phyloP scores from a whole-genome alignment of 1,284 basidiomycete genomes.

The Fistulinella staudtii region DNA sequence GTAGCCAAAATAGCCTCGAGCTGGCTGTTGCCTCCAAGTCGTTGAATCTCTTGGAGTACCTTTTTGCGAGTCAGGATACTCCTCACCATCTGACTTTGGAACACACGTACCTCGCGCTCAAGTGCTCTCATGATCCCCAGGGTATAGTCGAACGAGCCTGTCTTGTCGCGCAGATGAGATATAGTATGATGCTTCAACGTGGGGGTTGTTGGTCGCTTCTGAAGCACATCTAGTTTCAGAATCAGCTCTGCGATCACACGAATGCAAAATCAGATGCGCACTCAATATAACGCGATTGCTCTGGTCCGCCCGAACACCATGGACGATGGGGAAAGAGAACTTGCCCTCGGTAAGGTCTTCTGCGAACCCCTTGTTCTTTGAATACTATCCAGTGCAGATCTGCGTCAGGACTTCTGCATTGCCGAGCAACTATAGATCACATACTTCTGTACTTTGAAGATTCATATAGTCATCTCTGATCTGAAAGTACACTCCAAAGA shows the following conservation, averaged over 20 bases:
- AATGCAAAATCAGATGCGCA: conserved; percentile 37
- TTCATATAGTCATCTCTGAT: conserved; percentile 99
- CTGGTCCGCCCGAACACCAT: conserved; percentile 75
- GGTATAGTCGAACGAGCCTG: conserved; percentile 72
- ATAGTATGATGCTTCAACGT: conserved; percentile 80
- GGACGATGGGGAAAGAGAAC: conserved; percentile 93
- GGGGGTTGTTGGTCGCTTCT: conserved; percentile 79
- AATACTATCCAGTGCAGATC: conserved; percentile 53
- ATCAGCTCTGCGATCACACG: neutral
- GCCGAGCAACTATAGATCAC: conserved; percentile 35
- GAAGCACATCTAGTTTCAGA: conserved; percentile 68
- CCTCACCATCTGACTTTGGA: neutral
- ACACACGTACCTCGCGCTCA: conserved; percentile 43
- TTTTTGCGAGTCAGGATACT: conserved; percentile 19
- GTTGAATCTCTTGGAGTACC: conserved; percentile 23
- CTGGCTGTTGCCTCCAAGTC: conserved; percentile 27
- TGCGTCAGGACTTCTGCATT: neutral
- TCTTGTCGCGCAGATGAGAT: conserved; percentile 66
- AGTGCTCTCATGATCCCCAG: conserved; percentile 50
- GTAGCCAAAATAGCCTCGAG: conserved; percentile 27
- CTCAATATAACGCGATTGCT: conserved; percentile 79
- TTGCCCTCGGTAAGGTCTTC: conserved; percentile 97
- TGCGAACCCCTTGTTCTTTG: conserved; percentile 89
- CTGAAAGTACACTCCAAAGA: conserved; percentile 94
- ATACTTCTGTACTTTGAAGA: conserved; percentile 82